phyloP scores from a whole-genome alignment of 2,329 filamentous ascomycete species.

The Sclerotinia minor region DNA sequence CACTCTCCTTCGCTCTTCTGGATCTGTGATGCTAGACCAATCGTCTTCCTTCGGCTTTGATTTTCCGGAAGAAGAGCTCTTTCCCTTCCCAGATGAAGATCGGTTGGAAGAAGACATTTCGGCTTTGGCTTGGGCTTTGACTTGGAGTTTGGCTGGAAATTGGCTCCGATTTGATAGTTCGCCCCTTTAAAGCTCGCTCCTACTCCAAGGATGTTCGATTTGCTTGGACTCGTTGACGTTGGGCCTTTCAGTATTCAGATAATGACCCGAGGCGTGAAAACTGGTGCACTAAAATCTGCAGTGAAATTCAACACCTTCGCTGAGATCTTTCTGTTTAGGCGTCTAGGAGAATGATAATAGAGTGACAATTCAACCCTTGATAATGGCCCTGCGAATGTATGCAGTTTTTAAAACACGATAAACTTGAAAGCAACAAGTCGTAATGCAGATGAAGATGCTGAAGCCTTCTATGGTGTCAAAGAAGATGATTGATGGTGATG shows the following conservation, averaged over 20 bases:
- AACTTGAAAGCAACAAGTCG: not conserved
- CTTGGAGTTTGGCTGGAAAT: conserved; percentile 19
- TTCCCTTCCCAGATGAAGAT: conserved; percentile 35
- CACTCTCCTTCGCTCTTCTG: conserved; percentile 69
- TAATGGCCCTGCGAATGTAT: not conserved
- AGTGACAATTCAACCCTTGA: not conserved
- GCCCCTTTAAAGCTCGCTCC: conserved; percentile 28
- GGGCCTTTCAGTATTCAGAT: conserved; percentile 33
- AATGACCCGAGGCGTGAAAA: not conserved
- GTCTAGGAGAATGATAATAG: not conserved
- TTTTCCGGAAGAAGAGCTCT: conserved; percentile 34
- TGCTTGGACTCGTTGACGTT: conserved; percentile 32
- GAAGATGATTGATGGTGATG: conserved; percentile 12
- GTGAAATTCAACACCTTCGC: conserved; percentile 22
- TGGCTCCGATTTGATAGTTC: conserved; percentile 26
- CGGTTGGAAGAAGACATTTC: conserved; percentile 40
- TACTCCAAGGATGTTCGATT: conserved; percentile 26
- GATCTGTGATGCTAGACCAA: conserved; percentile 70
- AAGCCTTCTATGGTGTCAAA: not conserved
- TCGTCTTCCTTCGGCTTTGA: conserved; percentile 54
- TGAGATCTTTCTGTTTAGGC: not conserved
- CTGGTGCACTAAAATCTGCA: conserved; percentile 36
- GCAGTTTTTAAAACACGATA: not conserved
- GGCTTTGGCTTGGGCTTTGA: conserved; percentile 36
- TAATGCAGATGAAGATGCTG: not conserved